These are phyloP conservation scores for Cudoniella acicularis DNA, from an alignment of 495 filamentous ascomycete genomes.

Conservation along the genomic window DNA sequence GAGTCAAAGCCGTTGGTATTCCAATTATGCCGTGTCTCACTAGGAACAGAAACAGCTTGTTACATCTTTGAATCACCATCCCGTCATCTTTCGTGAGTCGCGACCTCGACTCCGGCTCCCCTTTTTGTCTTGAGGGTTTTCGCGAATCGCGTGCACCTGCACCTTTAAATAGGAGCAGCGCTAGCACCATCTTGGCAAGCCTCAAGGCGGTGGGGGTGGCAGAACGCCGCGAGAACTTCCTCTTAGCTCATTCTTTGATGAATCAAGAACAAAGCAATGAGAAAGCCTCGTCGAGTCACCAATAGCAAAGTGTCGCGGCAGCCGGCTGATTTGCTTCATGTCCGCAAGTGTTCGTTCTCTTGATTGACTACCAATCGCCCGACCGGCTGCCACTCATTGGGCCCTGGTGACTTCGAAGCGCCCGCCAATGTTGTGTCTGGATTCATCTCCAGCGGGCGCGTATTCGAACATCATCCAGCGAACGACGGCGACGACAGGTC, in stretches of 20 bases:
- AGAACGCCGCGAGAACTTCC: too few species aligned
- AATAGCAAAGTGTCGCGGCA: background rate
- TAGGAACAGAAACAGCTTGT: too few species aligned
- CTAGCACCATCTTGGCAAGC: too few species aligned
- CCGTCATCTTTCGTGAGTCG: too few species aligned
- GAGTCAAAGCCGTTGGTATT: too few species aligned
- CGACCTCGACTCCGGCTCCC: too few species aligned
- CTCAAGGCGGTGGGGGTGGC: background rate
- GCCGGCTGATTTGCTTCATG: background rate
- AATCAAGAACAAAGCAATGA: background rate
- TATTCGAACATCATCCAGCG: slow-evolving; percentile 18
- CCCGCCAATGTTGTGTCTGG: slow-evolving; percentile 14
- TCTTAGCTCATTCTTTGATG: too few species aligned
- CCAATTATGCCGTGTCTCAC: too few species aligned
- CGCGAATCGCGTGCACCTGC: too few species aligned
- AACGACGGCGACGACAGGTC: slow-evolving; percentile 12
- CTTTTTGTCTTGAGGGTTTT: too few species aligned
- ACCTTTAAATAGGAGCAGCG: too few species aligned
- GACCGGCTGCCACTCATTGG: background rate
- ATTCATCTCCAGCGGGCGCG: slow-evolving; percentile 12
- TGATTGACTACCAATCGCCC: background rate
- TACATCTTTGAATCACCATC: too few species aligned
- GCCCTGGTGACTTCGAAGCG: slow-evolving; percentile 7
- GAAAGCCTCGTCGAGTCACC: background rate
- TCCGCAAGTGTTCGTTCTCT: background rate